Evolutionary conservation across 106 monocot species (phyloP).

Genomic region (Dendrobium nobile): DNA sequence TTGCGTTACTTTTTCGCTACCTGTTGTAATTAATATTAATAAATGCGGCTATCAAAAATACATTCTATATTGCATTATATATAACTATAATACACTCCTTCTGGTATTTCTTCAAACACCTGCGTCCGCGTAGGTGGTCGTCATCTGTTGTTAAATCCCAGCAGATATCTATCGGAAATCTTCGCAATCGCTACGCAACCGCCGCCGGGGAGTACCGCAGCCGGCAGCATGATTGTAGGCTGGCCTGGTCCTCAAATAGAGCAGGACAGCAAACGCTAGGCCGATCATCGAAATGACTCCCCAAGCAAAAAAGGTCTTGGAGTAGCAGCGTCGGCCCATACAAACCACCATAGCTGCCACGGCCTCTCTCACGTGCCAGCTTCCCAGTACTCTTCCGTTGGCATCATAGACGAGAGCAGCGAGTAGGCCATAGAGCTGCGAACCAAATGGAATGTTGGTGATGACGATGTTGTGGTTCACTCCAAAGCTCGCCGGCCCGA

Average conservation of each 20-base stretch:
- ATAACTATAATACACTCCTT: no score
- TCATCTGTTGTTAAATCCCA: no score
- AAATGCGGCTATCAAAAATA: no score
- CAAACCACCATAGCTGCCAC: conserved; percentile 39
- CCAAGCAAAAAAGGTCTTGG: conserved; percentile 55
- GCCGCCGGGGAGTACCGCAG: background rate
- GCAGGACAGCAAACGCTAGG: conserved; percentile 27
- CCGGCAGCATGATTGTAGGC: conserved; percentile 26
- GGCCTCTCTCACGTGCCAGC: no score
- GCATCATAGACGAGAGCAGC: conserved; percentile 70
- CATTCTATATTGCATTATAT: no score
- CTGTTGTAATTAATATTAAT: no score
- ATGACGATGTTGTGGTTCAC: conserved; percentile 91
- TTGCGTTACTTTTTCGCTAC: no score
- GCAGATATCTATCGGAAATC: no score
- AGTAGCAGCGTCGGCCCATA: conserved; percentile 72
- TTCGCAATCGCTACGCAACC: background rate
- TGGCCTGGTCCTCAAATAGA: conserved; percentile 50
- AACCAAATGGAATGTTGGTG: conserved; percentile 82
- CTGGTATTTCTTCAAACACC: no score
- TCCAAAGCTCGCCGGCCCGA: conserved; percentile 62
- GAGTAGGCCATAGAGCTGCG: conserved; percentile 76
- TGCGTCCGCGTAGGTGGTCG: no score
- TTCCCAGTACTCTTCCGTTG: conserved; percentile 22
- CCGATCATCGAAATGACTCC: conserved; percentile 47